Evolutionary conservation across 345 rosid species (phyloP).

Genomic region (Populus deltoides): DNA sequence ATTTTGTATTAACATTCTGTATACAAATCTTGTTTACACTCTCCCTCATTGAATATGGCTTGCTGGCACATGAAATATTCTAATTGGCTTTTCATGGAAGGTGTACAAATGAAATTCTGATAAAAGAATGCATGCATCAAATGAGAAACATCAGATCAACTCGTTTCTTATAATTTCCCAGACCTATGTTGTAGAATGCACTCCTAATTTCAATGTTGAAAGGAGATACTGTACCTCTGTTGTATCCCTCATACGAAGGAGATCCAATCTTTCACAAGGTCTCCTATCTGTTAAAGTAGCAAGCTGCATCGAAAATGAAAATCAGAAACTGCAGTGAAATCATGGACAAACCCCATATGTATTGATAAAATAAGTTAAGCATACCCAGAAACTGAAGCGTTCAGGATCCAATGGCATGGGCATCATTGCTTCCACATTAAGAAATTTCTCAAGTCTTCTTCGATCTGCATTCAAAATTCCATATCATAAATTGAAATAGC

Average conservation of each 20-base stretch:
- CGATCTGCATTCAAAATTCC: slow-evolving; percentile 44
- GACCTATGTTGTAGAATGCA: neutral
- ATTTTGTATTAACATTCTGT: too few relatives aligned
- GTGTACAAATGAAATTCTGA: neutral
- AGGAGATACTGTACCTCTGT: slow-evolving; percentile 57
- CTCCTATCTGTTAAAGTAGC: slow-evolving; percentile 69
- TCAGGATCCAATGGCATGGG: slow-evolving; percentile 77
- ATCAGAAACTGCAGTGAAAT: slow-evolving; percentile 5
- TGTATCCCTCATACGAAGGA: slow-evolving; percentile 74
- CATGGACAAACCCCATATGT: neutral
- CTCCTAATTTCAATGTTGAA: neutral
- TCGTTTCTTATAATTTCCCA: neutral
- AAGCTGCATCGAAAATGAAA: slow-evolving; percentile 51
- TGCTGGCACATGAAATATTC: too few relatives aligned
- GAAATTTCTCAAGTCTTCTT: slow-evolving; percentile 58
- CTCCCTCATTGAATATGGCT: too few relatives aligned
- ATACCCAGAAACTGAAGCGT: slow-evolving; percentile 95
- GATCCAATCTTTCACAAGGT: slow-evolving; percentile 81
- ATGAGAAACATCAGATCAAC: neutral
- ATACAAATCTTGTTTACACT: too few relatives aligned
- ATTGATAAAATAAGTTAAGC: slow-evolving; percentile 4
- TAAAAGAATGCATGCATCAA: neutral
- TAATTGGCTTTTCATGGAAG: neutral
- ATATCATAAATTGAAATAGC: slow-evolving; percentile 8
- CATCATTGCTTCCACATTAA: slow-evolving; percentile 71